Evolutionary conservation across 2,329 filamentous ascomycete genomes (phyloP).

Genomic region (Epichloe glyceriae): DNA sequence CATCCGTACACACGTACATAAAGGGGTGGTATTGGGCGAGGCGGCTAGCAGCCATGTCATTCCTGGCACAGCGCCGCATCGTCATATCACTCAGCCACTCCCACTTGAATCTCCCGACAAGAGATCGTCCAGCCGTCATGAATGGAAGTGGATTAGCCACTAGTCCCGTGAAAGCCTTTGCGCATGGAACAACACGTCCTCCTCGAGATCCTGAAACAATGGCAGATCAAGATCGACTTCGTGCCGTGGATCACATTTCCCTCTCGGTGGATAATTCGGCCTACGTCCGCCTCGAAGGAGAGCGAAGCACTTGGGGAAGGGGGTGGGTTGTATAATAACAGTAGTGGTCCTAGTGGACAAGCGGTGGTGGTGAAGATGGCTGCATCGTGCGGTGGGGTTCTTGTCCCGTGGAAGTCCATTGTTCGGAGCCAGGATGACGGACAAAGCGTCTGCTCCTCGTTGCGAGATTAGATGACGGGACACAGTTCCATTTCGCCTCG

Average conservation of each 20-base stretch:
- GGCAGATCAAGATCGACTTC: constrained; percentile 13
- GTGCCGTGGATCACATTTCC: not conserved
- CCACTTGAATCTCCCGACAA: not conserved
- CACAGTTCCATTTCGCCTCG: too few relatives aligned
- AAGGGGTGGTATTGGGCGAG: not conserved
- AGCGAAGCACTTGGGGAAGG: too few relatives aligned
- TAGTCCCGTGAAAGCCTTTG: not conserved
- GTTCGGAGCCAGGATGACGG: too few relatives aligned
- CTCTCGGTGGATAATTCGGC: not conserved
- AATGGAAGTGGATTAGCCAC: not conserved
- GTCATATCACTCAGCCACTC: not conserved
- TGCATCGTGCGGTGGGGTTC: too few relatives aligned
- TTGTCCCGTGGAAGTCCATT: too few relatives aligned
- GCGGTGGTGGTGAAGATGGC: too few relatives aligned
- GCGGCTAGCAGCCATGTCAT: not conserved
- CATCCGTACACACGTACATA: too few relatives aligned
- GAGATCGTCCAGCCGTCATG: not conserved
- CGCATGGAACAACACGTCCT: not conserved
- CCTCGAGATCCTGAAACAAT: constrained; percentile 11
- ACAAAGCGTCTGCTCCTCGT: too few relatives aligned
- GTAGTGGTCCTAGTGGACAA: too few relatives aligned
- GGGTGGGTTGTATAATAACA: too few relatives aligned
- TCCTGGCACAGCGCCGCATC: not conserved
- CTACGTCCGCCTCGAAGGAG: not conserved
- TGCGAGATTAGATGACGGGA: too few relatives aligned